Base-by-base conservation (phyloP, 2,329 filamentous ascomycete genomes). In the Talaromyces sp. region DNA sequence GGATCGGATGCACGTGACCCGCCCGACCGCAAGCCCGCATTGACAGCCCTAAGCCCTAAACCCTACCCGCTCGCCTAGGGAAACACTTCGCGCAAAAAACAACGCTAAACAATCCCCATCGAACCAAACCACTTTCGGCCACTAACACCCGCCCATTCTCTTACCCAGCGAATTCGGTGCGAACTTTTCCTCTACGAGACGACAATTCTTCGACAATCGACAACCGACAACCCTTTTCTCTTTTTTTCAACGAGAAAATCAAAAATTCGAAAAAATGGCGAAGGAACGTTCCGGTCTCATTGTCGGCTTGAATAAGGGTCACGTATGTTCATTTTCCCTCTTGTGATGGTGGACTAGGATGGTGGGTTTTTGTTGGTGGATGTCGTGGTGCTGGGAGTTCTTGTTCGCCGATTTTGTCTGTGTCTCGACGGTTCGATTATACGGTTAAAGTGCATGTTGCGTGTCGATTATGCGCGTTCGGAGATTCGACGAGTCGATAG, bases 221-320 rank as follows among this genome's bases (percentile, higher is more conserved):
- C 63, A 61, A 60, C 59, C 39, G 39, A 43, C 41, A 45, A 45
- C 19, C 45, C 5, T 24, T 72, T 70, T 74, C 71, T 70, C 72
- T 4, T 37, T 10, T 58, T 49, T 41, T 54, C 43, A 27, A 45
- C 62, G 59, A 57, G 31, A 64, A 47, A 57, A 62, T 24, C 73
- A 76, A 75, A 73, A 50, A 72, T 72, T 78, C 77, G 78, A 47
- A 41, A 63, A 76, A 74, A 83, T 83, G 82, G 80, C 81, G 69
- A 80, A 81, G 73, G 80, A 83, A 79, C 79, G 79, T 71, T 79
- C 79, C 76, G 82, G 82, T 75, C 80, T 89, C 77, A 81, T 83
- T 79, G 78, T 85, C 76, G 87, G 87, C 77, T 78, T 87, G 75
- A 89, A 89, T 81, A 83, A 83, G 75, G 87, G 87, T 78, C 86